Conservation (phyloP, 179 eudicot genomes). For the Amaranthus tricolor region DNA sequence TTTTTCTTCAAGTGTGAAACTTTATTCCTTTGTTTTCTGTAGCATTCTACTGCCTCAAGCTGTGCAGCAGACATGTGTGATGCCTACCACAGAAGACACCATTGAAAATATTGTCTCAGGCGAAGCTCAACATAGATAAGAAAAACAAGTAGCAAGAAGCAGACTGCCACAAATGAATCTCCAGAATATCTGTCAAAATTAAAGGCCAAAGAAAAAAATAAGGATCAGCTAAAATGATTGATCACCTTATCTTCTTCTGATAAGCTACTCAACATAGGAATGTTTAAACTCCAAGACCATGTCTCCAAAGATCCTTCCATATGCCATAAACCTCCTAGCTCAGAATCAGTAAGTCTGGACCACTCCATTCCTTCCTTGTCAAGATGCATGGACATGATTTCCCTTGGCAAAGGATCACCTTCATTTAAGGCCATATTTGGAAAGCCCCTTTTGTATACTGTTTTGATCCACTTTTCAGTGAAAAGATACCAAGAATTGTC, state of each 20-base stretch:
- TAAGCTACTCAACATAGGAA: conserved; percentile 86
- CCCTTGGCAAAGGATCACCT: conserved; percentile 73
- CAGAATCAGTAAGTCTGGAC: conserved; percentile 67
- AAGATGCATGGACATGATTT: conserved; percentile 64
- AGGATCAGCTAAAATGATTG: conserved; percentile 1
- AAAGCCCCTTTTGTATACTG: conserved; percentile 78
- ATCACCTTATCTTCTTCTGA: conserved; percentile 84
- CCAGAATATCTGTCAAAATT: background rate
- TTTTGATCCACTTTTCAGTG: conserved; percentile 92
- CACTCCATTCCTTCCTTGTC: conserved; percentile 82
- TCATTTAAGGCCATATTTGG: conserved; percentile 73
- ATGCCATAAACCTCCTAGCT: conserved; percentile 79
- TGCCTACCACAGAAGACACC: conserved; percentile 43
- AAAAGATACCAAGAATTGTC: conserved; percentile 99
- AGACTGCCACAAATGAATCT: background rate
- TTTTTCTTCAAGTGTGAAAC: conserved; percentile 84
- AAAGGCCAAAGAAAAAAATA: background rate
- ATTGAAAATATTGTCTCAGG: background rate
- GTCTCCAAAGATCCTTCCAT: conserved; percentile 93
- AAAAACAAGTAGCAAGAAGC: background rate
- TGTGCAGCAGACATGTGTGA: conserved; percentile 61
- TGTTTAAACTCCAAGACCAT: conserved; percentile 99
- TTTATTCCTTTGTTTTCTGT: conserved; percentile 83
- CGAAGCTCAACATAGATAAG: conserved; percentile 7
- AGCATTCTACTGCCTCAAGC: conserved; percentile 65